Base-by-base conservation (phyloP, 2,329 filamentous ascomycete species). In the Aspergillus oerlinghausenensis region DNA sequence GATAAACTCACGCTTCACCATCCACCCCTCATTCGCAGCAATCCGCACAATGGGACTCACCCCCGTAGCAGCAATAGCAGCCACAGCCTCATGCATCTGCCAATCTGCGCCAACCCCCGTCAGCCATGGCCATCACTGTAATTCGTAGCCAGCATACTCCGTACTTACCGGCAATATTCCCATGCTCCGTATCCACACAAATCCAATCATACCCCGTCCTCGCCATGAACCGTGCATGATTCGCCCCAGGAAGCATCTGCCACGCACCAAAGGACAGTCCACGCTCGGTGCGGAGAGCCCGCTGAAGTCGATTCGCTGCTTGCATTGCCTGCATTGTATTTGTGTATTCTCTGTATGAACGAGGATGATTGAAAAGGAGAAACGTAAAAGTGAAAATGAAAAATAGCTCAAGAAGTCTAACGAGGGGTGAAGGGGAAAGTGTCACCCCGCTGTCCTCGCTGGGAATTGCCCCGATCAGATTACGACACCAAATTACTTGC, bases 1-100 rank as follows among this genome's bases (percentile, higher is more conserved):
- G 40, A 26, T 47, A 51, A 14, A 55, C 72, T 56, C 67, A 77
- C 83, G 74, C 67, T 86, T 85, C 56, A 85, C 81, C 82, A 84
- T 84, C 82, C 82, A 85, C 50, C 79, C 75, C 70, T 85, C 81
- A 55, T 83, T 83, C 26, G 80, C 81, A 14, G 81, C 76, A 45
- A 85, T 79, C 52, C 73, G 69, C 21, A 79, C 75, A 53, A 79
- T 72, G 1, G 75, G 75, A 58, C 75, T 77, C 40, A 75, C 73
- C 23, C 75, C 74, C 49, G 68, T 70, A 19, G 70, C 67, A 9
- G 75, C 72, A 60, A 79, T 73, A 8, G 76, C 77, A 43, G 77
- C 79, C 10, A 84, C 79, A 50, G 79, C 77, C 66, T 83, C 80
- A 61, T 83, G 81, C 82, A 84, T 84, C 59, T 77, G 72, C 43